These are phyloP conservation scores for Chlorencoelia australis DNA, from an alignment of 2,329 filamentous ascomycete genomes.

Conservation along the genomic window DNA sequence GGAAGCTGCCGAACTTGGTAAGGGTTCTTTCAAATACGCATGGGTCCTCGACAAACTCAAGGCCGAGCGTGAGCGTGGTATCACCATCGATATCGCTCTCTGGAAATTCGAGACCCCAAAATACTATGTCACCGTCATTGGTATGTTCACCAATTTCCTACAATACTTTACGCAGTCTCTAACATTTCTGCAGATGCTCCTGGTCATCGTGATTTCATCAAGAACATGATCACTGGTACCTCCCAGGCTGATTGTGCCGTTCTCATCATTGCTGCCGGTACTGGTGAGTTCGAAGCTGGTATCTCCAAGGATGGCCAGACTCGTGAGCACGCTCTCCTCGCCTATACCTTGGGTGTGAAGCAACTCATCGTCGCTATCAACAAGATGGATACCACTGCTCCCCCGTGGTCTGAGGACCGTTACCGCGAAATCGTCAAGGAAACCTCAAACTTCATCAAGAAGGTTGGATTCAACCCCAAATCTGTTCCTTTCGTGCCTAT, in stretches of 20 bases:
- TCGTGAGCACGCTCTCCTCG: conserved; percentile 99
- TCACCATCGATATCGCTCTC: conserved; percentile 99
- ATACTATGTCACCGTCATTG: conserved; percentile 97
- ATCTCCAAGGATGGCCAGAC: conserved; percentile 99
- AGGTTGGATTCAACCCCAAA: conserved; percentile 99
- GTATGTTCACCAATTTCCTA: conserved; percentile 39
- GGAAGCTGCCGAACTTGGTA: conserved; percentile 98
- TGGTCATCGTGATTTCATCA: conserved; percentile 99
- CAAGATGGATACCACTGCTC: conserved; percentile 99
- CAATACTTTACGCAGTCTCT: neutral
- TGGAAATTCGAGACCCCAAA: conserved; percentile 99
- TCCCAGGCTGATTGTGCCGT: conserved; percentile 99
- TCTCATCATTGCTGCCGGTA: conserved; percentile 99
- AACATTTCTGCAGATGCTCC: conserved; percentile 61
- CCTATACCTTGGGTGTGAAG: conserved; percentile 99
- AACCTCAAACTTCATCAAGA: conserved; percentile 99
- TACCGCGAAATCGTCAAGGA: conserved; percentile 99
- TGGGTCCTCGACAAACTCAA: conserved; percentile 99
- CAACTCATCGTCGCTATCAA: conserved; percentile 99
- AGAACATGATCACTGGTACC: conserved; percentile 99
- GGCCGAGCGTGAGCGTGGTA: conserved; percentile 99
- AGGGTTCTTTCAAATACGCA: conserved; percentile 99
- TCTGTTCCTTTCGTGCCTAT: conserved; percentile 96
- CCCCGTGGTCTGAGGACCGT: conserved; percentile 94
- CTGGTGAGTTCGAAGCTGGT: conserved; percentile 99